Percentiles rank a stretch among this genome's conserved stretches.
phyloP scores from a whole-genome alignment of 306 rosid genomes.

The Crotalaria pallida region DNA sequence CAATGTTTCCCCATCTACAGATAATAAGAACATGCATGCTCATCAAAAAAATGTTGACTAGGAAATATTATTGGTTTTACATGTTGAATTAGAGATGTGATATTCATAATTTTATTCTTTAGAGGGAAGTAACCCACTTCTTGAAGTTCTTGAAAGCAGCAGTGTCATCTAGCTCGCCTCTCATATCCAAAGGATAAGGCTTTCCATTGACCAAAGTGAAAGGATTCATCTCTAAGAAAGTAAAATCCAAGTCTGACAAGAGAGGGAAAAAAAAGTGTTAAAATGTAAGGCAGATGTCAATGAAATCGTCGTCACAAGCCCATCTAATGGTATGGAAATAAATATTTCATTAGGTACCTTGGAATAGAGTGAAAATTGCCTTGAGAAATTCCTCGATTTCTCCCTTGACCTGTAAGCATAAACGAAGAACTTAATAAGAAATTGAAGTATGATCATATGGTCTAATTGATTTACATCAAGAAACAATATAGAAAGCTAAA shows the following conservation, averaged over 20 bases:
- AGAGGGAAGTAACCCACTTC: constrained; percentile 46
- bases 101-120: constrained; percentile 1
- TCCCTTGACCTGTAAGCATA: constrained; percentile 50
- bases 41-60: constrained; percentile 3
- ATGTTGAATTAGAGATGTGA: background rate
- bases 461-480: background rate
- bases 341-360: constrained; percentile 41
- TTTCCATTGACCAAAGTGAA: constrained; percentile 83
- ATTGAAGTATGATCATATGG: background rate
- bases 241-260: constrained; percentile 80
- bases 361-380: constrained; percentile 57
- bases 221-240: constrained; percentile 98
- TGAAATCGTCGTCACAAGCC: constrained; percentile 1
- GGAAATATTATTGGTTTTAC: background rate
- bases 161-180: constrained; percentile 97
- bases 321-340: background rate
- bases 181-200: constrained; percentile 98
- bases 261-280: background rate
- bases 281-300: background rate
- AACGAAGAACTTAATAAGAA: background rate
- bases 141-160: constrained; percentile 98
- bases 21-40: background rate
- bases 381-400: constrained; percentile 79
- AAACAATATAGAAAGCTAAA: background rate
- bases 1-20: constrained; percentile 80